These are phyloP conservation scores for Amoebophrya sp. DNA, from an alignment of 169 alveolate species.

Conservation along the genomic window DNA sequence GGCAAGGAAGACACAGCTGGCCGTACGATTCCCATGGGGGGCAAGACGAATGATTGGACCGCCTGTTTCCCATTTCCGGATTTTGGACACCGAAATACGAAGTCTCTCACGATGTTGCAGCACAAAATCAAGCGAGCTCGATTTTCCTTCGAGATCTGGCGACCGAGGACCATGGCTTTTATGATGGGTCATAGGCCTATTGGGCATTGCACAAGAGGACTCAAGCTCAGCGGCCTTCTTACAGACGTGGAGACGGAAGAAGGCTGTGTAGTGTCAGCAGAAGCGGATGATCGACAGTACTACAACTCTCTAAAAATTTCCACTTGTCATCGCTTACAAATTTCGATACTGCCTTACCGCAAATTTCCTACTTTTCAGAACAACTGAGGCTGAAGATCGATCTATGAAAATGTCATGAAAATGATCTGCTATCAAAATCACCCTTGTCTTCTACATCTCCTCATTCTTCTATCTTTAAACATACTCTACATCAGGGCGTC, in stretches of 20 bases:
- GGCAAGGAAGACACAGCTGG: not conserved
- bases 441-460: no score
- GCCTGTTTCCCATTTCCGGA: not conserved
- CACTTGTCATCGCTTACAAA: no score
- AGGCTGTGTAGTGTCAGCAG: not conserved
- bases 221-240: not conserved
- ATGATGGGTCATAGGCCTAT: not conserved
- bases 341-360: no score
- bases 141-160: not conserved
- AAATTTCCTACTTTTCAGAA: no score
- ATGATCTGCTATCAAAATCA: no score
- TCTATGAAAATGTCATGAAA: no score
- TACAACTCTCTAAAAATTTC: not conserved
- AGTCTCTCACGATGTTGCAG: not conserved
- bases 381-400: no score
- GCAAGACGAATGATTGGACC: not conserved
- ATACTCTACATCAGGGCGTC: no score
- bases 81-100: not conserved
- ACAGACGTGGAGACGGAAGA: not conserved
- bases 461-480: no score
- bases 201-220: not conserved
- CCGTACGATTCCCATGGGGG: not conserved
- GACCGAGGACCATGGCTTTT: not conserved
- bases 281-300: not conserved
- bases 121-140: not conserved